phyloP scores from a whole-genome alignment of 164 flowering plant species.

The Vitis labrusca region DNA sequence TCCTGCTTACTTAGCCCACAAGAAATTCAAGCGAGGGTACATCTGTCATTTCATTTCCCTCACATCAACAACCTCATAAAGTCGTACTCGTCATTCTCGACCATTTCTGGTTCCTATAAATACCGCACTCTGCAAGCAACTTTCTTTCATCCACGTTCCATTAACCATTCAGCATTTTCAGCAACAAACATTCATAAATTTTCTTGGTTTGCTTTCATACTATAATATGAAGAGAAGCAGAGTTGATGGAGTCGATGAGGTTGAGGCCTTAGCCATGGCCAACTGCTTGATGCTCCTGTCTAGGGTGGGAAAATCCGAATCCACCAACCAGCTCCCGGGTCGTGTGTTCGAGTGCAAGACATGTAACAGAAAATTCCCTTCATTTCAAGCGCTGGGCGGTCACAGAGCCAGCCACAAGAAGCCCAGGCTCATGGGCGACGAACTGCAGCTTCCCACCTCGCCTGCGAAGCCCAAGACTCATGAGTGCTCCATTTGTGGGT shows the following conservation, averaged over 20 bases:
- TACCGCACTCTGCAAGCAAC: too few relatives aligned
- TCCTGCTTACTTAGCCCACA: too few relatives aligned
- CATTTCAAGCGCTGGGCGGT: slow-evolving; percentile 46
- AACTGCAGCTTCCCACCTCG: slow-evolving; percentile 9
- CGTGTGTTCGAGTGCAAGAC: slow-evolving; percentile 37
- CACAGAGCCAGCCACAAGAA: slow-evolving; percentile 89
- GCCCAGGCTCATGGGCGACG: slow-evolving; percentile 34
- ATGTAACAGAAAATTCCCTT: slow-evolving; percentile 27
- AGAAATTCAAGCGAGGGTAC: too few relatives aligned
- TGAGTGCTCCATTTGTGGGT: slow-evolving; percentile 72
- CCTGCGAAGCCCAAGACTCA: slow-evolving; percentile 54
- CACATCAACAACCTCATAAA: too few relatives aligned
- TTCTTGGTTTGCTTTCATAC: too few relatives aligned
- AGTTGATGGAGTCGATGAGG: slow-evolving; percentile 1
- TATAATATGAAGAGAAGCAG: slow-evolving; percentile 19
- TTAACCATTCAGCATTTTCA: too few relatives aligned
- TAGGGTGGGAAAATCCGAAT: slow-evolving; percentile 7
- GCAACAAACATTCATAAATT: too few relatives aligned
- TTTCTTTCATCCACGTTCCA: too few relatives aligned
- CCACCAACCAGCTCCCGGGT: background rate
- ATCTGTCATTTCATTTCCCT: too few relatives aligned
- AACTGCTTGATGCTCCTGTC: slow-evolving; percentile 30
- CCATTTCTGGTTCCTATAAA: too few relatives aligned
- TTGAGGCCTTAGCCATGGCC: slow-evolving; percentile 10
- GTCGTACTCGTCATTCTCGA: too few relatives aligned